Conservation (phyloP, 257 asterid genomes). For the Plantago elongata region DNA sequence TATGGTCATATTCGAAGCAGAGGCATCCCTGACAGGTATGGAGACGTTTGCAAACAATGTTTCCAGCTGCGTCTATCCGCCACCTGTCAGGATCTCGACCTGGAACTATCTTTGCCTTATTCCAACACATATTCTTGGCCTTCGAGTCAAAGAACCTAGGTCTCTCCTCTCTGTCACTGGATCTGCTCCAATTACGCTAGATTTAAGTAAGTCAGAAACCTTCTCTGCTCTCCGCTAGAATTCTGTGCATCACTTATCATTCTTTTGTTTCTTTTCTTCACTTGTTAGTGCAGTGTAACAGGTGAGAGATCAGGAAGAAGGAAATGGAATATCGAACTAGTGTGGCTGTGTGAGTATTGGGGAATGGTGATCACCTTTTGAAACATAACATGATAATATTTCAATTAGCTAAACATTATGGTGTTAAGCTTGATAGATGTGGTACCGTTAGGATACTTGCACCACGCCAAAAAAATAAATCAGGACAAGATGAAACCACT, state of each 20-base stretch:
- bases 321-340: too few species aligned
- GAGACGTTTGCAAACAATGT: slow-evolving; percentile 62
- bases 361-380: too few species aligned
- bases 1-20: slow-evolving; percentile 73
- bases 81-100: slow-evolving; percentile 85
- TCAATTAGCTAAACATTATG: too few species aligned
- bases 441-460: too few species aligned
- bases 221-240: neutral
- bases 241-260: too few species aligned
- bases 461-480: too few species aligned
- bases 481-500: too few species aligned
- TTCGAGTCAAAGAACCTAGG: slow-evolving; percentile 51
- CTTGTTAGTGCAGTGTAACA: neutral
- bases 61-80: slow-evolving; percentile 79
- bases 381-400: too few species aligned
- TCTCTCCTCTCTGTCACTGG: slow-evolving; percentile 37
- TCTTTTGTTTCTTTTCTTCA: neutral
- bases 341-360: too few species aligned
- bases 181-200: slow-evolving; percentile 28
- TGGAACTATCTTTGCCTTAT: slow-evolving; percentile 50
- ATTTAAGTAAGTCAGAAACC: slow-evolving; percentile 14
- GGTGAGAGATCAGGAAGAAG: neutral
- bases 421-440: too few species aligned
- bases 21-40: slow-evolving; percentile 72
- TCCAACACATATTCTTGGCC: slow-evolving; percentile 65